Conservation (phyloP, 176 grass and related monocot species). For the Eragrostis curvula region DNA sequence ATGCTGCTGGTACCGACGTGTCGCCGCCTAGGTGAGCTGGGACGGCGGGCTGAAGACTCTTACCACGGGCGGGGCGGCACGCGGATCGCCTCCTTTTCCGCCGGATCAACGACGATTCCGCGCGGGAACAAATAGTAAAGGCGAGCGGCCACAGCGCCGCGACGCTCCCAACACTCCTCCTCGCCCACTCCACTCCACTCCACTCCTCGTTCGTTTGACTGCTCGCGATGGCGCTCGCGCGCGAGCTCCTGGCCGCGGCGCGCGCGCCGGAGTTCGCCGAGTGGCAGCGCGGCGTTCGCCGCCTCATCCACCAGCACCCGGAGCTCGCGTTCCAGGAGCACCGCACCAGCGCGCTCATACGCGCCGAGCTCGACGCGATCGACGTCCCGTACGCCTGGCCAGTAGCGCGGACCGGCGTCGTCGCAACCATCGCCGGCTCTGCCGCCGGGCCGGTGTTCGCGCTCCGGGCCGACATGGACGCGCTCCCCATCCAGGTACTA, state of each 20-base stretch:
- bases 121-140: neutral
- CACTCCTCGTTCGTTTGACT: neutral
- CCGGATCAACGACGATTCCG: neutral
- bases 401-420: constrained; percentile 69
- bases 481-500: constrained; percentile 75
- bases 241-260: constrained; percentile 59
- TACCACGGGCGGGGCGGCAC: constrained; percentile 11
- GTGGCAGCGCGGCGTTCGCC: constrained; percentile 58
- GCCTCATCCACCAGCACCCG: constrained; percentile 77
- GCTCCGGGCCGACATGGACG: constrained; percentile 92
- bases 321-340: constrained; percentile 83
- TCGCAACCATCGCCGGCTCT: constrained; percentile 44
- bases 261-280: constrained; percentile 57
- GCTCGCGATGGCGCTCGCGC: neutral
- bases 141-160: neutral
- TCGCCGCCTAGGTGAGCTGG: too few relatives aligned
- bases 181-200: neutral
- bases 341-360: constrained; percentile 68
- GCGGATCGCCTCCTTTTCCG: neutral
- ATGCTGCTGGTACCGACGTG: too few relatives aligned
- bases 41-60: too few relatives aligned
- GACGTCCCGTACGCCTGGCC: constrained; percentile 67
- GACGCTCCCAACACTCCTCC: neutral
- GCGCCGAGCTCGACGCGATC: constrained; percentile 68
- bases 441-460: constrained; percentile 60